Conservation (phyloP, 371 early-diverging fungal genomes). For the Mucor plumbeus region DNA sequence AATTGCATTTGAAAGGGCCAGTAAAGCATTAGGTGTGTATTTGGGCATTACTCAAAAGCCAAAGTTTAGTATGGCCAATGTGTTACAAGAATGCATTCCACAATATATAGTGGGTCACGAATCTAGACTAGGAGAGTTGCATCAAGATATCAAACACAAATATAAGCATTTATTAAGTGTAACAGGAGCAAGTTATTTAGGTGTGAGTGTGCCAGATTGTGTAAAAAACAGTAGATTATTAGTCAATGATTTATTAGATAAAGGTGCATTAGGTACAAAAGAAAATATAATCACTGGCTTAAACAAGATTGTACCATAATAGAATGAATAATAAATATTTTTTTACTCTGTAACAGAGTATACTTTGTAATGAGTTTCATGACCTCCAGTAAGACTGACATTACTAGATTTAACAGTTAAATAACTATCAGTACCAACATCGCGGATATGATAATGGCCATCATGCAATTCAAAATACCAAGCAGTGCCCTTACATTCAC, state of each 20-base stretch:
- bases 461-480: slow-evolving; percentile 21
- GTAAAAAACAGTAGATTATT: slow-evolving; percentile 71
- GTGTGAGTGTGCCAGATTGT: slow-evolving; percentile 88
- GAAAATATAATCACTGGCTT: slow-evolving; percentile 58
- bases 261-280: slow-evolving; percentile 43
- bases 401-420: slow-evolving; percentile 7
- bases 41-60: slow-evolving; percentile 63
- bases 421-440: slow-evolving; percentile 19
- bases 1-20: slow-evolving; percentile 24
- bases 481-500: slow-evolving; percentile 28
- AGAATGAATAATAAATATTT: background rate
- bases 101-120: slow-evolving; percentile 86
- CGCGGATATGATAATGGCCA: slow-evolving; percentile 18
- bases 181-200: slow-evolving; percentile 82
- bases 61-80: slow-evolving; percentile 48
- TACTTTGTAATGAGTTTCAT: background rate
- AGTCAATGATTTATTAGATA: slow-evolving; percentile 52
- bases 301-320: slow-evolving; percentile 10
- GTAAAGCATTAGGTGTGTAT: slow-evolving; percentile 52
- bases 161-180: slow-evolving; percentile 65
- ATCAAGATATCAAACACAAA: slow-evolving; percentile 45
- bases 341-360: slow-evolving; percentile 17
- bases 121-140: slow-evolving; percentile 63
- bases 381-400: background rate
- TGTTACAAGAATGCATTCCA: slow-evolving; percentile 84